Percentiles rank a stretch among this genome's conserved stretches.
phyloP scores from a whole-genome alignment of 495 filamentous ascomycete genomes.

The Astrocystis sublimbata region DNA sequence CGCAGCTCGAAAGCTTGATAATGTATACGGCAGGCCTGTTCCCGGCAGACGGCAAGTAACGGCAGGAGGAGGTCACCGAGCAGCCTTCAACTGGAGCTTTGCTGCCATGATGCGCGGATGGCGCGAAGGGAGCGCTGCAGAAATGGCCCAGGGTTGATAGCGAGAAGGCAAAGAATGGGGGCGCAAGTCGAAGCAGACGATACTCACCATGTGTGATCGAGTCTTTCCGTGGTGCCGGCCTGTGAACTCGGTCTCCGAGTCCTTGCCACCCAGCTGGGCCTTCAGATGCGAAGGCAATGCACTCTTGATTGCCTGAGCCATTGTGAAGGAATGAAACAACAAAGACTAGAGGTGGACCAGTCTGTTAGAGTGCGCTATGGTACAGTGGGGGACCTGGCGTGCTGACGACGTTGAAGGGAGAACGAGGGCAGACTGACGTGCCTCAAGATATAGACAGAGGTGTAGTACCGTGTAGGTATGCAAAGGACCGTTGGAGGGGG shows the following conservation, averaged over 20 bases:
- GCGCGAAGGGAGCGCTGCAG: slow-evolving; percentile 1
- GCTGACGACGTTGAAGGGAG: slow-evolving; percentile 2
- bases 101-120: slow-evolving; percentile 14
- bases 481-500: slow-evolving; percentile 7
- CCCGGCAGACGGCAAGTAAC: background rate
- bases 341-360: background rate
- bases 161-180: background rate
- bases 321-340: slow-evolving; percentile 35
- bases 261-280: slow-evolving; percentile 50
- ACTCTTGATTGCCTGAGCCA: slow-evolving; percentile 68
- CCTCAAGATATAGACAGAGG: background rate
- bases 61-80: slow-evolving; percentile 7
- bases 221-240: slow-evolving; percentile 92
- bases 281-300: slow-evolving; percentile 82
- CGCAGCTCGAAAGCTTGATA: background rate
- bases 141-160: too few relatives aligned
- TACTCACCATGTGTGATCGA: slow-evolving; percentile 92
- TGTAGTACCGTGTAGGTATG: background rate
- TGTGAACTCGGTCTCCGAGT: slow-evolving; percentile 51
- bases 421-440: background rate
- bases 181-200: background rate
- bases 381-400: too few relatives aligned
- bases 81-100: slow-evolving; percentile 3
- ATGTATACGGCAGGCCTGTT: background rate
- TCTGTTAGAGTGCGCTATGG: slow-evolving; percentile 1